Conservation (phyloP, 208 protist species). For the Tritrichomonas foetus region DNA sequence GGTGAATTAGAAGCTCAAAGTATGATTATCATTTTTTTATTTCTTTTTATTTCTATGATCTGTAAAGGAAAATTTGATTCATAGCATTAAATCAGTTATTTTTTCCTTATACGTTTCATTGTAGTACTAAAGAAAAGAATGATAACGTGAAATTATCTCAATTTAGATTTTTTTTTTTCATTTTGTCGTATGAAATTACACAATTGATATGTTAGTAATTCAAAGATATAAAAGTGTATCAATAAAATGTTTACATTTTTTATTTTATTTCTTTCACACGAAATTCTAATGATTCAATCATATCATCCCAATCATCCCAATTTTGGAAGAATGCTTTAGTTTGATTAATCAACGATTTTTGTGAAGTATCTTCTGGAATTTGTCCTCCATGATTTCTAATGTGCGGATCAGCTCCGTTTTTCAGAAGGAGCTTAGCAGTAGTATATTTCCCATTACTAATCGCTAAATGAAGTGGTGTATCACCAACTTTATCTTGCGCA, state of each 20-base stretch:
- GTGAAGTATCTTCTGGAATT: background rate
- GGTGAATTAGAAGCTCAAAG: background rate
- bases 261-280: too few species aligned
- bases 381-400: conserved; percentile 32
- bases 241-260: too few species aligned
- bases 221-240: too few species aligned
- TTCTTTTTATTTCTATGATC: background rate
- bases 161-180: too few species aligned
- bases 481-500: background rate
- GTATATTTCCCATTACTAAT: background rate
- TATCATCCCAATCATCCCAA: conserved; percentile 35
- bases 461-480: background rate
- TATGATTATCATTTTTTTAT: background rate
- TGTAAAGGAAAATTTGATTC: too few species aligned
- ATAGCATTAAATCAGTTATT: too few species aligned
- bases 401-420: background rate
- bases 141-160: too few species aligned
- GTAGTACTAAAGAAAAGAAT: too few species aligned
- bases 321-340: background rate
- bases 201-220: too few species aligned
- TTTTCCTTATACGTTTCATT: too few species aligned
- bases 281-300: background rate
- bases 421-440: background rate
- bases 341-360: background rate
- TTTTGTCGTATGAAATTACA: too few species aligned